Conservation (phyloP, 2,329 filamentous ascomycete species). For the Scopulariopsis brevicaulis region DNA sequence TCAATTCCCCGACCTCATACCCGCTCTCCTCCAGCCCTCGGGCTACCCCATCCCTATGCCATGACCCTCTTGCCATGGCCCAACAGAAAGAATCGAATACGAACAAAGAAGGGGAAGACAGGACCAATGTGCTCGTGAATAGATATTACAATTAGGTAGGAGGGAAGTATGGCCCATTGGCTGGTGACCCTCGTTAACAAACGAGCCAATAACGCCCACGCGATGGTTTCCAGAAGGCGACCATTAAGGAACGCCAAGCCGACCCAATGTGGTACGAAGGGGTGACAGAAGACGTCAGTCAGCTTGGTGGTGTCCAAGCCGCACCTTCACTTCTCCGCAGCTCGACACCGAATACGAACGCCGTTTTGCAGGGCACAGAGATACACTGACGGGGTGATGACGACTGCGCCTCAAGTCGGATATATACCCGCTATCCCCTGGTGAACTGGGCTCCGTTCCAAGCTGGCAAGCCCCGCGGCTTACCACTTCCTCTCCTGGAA, state of each 20-base stretch:
- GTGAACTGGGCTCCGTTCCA: background rate
- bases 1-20: no score
- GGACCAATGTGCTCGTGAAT: background rate
- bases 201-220: background rate
- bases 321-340: background rate
- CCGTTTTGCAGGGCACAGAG: background rate
- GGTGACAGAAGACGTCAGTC: background rate
- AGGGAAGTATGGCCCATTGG: background rate
- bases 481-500: conserved; percentile 48
- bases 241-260: background rate
- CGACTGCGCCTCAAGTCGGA: background rate
- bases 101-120: background rate
- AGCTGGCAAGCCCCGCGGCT: background rate
- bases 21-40: no score
- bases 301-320: background rate
- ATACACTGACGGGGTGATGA: background rate
- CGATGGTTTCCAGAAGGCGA: background rate
- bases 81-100: background rate
- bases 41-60: no score
- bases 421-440: background rate
- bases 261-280: background rate
- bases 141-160: background rate
- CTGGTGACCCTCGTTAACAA: background rate
- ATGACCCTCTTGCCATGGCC: no score
- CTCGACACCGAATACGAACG: background rate